A percentile compares a stretch with the other conserved stretches of the same genome.
These are phyloP conservation scores for Globisporangium spiculum DNA, from an alignment of 352 stramenopile species.

Conservation along the genomic window DNA sequence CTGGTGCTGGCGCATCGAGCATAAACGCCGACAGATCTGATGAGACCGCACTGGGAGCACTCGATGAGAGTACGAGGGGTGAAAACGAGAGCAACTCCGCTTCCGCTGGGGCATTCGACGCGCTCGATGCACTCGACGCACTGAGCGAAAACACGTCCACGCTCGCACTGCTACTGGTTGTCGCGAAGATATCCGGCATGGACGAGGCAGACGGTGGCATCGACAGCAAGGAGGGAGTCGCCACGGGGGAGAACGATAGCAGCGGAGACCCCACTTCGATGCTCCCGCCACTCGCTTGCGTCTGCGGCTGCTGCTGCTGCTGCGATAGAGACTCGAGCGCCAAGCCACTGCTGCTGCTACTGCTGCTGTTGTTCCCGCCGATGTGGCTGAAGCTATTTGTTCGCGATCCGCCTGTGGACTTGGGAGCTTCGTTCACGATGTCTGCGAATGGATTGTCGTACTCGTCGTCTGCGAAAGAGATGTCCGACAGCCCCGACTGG, in stretches of 20 bases:
- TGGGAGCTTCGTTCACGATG: constrained; percentile 17
- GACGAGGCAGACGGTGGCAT: constrained; percentile 20
- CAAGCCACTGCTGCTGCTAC: background rate
- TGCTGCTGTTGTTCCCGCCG: background rate
- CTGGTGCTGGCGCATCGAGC: constrained; percentile 11
- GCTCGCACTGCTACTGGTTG: background rate
- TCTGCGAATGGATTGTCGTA: constrained; percentile 24
- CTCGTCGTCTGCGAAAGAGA: constrained; percentile 18
- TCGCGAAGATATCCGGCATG: constrained; percentile 6
- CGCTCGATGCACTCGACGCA: background rate
- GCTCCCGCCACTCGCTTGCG: background rate
- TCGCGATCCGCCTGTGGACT: constrained; percentile 3
- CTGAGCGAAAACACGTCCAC: constrained; percentile 6
- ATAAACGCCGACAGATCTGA: constrained; percentile 10
- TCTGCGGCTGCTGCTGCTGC: constrained; percentile 6
- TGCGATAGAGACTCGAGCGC: background rate
- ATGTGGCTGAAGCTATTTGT: constrained; percentile 12
- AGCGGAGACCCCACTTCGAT: constrained; percentile 21
- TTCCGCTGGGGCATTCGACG: constrained; percentile 6
- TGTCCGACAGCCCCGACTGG: constrained; percentile 10
- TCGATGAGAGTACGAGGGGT: constrained; percentile 10
- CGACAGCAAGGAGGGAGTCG: constrained; percentile 11
- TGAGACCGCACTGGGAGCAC: background rate
- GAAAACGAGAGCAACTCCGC: constrained; percentile 25
- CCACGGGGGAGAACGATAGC: constrained; percentile 43